These are phyloP conservation scores for Paulownia fortunei DNA, from an alignment of 257 asterid species.

Conservation along the genomic window DNA sequence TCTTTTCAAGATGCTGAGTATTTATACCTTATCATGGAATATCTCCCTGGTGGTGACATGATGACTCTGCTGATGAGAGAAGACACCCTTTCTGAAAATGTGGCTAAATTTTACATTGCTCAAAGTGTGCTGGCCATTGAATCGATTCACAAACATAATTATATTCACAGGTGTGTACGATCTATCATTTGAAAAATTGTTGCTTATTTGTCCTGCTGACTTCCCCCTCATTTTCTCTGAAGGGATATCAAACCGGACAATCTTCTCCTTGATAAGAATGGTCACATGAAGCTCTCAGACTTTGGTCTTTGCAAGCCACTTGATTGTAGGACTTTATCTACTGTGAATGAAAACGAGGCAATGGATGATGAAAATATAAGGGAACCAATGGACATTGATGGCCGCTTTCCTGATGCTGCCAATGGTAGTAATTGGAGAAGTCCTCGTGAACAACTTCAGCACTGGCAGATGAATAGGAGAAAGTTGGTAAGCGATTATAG, in stretches of 20 bases:
- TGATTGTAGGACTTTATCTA: conserved; percentile 75
- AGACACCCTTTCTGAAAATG: conserved; percentile 76
- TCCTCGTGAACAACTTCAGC: conserved; percentile 86
- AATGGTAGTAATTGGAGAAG: conserved; percentile 72
- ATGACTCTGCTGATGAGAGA: conserved; percentile 95
- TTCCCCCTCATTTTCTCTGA: conserved; percentile 39
- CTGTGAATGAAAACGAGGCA: conserved; percentile 73
- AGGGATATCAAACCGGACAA: conserved; percentile 98
- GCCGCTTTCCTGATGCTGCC: conserved; percentile 58
- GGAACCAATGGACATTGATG: conserved; percentile 64
- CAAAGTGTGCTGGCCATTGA: conserved; percentile 90
- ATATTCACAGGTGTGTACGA: conserved; percentile 75
- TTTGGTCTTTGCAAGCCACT: conserved; percentile 99
- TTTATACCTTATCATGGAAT: conserved; percentile 93
- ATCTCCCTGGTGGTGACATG: conserved; percentile 97
- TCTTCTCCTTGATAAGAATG: conserved; percentile 86
- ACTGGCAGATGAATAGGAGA: conserved; percentile 89
- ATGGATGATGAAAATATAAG: conserved; percentile 60
- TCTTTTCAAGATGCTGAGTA: conserved; percentile 93
- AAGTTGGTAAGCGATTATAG: conserved; percentile 64
- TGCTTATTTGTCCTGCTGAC: conserved; percentile 25
- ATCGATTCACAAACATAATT: conserved; percentile 89
- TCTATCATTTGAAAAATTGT: conserved; percentile 5
- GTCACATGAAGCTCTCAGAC: conserved; percentile 98
- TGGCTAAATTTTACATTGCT: conserved; percentile 89